phyloP scores from a whole-genome alignment of 169 alveolate genomes.

The Toxoplasma gondii region DNA sequence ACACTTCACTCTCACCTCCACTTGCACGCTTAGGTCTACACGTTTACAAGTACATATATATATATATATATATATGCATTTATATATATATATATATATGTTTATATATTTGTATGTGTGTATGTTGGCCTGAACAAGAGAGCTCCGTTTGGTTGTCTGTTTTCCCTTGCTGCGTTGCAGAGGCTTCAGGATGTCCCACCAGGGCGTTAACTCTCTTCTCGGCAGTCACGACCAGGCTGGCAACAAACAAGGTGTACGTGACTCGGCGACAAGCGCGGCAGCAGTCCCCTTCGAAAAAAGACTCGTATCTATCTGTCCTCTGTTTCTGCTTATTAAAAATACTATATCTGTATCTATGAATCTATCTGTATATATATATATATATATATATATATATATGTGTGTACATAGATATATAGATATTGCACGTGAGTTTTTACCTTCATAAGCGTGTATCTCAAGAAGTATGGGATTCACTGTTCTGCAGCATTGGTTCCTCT shows the following conservation, averaged over 20 bases:
- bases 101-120: not conserved
- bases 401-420: not conserved
- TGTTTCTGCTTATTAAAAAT: too few species aligned
- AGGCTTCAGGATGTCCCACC: conserved; percentile 68
- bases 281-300: not conserved
- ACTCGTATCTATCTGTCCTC: not conserved
- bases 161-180: too few species aligned
- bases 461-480: too few species aligned
- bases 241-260: conserved; percentile 63
- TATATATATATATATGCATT: not conserved
- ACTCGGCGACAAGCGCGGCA: not conserved
- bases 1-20: too few species aligned
- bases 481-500: too few species aligned
- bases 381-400: conserved; percentile 3
- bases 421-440: not conserved
- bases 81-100: not conserved
- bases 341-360: not conserved
- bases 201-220: conserved; percentile 70
- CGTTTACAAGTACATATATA: too few species aligned
- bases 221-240: conserved; percentile 77
- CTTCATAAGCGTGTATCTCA: too few species aligned
- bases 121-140: too few species aligned
- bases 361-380: not conserved
- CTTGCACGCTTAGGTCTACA: too few species aligned
- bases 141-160: too few species aligned